Conservation (phyloP, 2,329 filamentous ascomycete species). For the Fusarium annulatum region DNA sequence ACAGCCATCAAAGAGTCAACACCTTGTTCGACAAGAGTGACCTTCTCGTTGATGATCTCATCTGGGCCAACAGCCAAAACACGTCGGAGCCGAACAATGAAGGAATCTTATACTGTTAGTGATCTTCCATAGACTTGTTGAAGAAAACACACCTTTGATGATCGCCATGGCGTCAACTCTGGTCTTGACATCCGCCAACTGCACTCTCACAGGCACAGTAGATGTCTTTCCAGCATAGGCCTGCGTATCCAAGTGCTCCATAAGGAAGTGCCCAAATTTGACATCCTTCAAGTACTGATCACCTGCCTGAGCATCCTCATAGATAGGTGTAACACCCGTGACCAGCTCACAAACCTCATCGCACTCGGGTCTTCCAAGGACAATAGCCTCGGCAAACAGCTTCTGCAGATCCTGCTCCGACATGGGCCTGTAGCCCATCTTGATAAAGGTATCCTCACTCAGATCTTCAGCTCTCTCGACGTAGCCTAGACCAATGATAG, state of each 20-base stretch:
- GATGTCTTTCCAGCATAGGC: not conserved
- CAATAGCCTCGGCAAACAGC: not conserved
- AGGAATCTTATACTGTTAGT: rapidly evolving
- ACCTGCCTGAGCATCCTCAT: not conserved
- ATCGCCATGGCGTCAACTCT: rapidly evolving
- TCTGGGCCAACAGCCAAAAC: not conserved
- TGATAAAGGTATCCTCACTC: not conserved
- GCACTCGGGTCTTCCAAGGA: not conserved
- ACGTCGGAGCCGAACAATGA: not conserved
- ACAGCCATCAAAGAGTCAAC: not conserved
- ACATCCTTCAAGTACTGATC: not conserved
- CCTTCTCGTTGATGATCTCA: not conserved
- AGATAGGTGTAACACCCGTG: not conserved
- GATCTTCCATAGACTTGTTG: rapidly evolving
- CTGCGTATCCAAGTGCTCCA: not conserved
- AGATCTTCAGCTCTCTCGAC: not conserved
- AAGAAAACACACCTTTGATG: not conserved
- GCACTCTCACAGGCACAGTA: not conserved
- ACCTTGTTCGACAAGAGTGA: not conserved
- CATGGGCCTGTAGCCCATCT: not conserved
- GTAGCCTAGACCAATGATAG: not conserved
- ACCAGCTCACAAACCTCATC: not conserved
- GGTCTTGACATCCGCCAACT: not conserved
- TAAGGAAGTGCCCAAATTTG: not conserved
- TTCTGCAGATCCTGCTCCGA: not conserved